These are phyloP conservation scores for Eucalyptus erythrocorys DNA, from an alignment of 345 rosid genomes.

Conservation along the genomic window DNA sequence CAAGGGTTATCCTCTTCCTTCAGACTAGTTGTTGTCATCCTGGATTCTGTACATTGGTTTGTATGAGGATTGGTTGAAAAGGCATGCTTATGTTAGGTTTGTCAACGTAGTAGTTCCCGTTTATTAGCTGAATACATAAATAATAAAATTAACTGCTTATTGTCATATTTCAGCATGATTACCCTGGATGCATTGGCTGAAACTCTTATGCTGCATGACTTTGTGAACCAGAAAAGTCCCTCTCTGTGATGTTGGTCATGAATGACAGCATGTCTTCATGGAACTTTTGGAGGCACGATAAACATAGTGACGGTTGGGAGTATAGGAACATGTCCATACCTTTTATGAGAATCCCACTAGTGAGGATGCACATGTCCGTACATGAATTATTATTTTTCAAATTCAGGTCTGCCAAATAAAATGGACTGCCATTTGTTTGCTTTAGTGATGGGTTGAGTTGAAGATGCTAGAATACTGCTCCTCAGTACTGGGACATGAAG, in stretches of 20 bases:
- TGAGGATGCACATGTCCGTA: neutral
- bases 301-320: neutral
- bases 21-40: neutral
- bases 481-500: neutral
- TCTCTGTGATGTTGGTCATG: neutral
- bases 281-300: neutral
- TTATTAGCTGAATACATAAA: neutral
- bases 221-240: neutral
- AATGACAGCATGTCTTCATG: neutral
- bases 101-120: neutral
- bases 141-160: neutral
- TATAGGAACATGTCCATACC: neutral
- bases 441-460: neutral
- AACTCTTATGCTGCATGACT: neutral
- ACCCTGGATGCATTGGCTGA: rapidly evolving
- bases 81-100: neutral
- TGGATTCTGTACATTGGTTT: neutral
- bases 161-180: neutral
- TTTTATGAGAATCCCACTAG: neutral
- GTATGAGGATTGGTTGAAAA: neutral
- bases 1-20: neutral
- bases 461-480: neutral
- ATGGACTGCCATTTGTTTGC: neutral
- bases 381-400: neutral
- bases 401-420: neutral